A percentile compares a stretch with the other conserved stretches of the same genome.
Evolutionary conservation across 306 rosid species (phyloP).

Genomic region (Ceratonia siliqua): DNA sequence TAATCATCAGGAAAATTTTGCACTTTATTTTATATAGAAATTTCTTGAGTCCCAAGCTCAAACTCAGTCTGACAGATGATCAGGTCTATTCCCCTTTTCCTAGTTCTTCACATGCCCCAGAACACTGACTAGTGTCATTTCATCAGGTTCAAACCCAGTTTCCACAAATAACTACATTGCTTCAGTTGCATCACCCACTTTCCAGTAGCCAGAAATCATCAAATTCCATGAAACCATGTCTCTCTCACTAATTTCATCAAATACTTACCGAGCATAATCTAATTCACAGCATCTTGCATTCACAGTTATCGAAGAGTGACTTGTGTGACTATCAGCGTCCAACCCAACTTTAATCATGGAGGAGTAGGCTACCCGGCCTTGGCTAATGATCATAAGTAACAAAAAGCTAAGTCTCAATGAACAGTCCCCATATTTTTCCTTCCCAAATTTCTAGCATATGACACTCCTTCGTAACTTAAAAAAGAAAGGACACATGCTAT

Average conservation of each 20-base stretch:
- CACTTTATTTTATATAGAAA: too few relatives aligned
- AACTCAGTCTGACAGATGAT: too few relatives aligned
- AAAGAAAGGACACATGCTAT: neutral
- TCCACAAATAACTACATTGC: constrained; percentile 64
- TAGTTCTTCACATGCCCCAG: constrained; percentile 81
- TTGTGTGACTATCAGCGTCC: constrained; percentile 51
- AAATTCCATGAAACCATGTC: constrained; percentile 94
- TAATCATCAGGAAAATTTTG: too few relatives aligned
- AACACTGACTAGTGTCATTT: constrained; percentile 74
- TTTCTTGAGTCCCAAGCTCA: too few relatives aligned
- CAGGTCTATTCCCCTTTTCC: too few relatives aligned
- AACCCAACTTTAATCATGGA: constrained; percentile 54
- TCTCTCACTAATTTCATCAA: constrained; percentile 65
- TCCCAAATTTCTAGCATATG: too few relatives aligned
- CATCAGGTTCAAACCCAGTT: constrained; percentile 67
- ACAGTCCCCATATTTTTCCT: too few relatives aligned
- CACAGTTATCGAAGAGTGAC: constrained; percentile 70
- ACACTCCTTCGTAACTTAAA: too few relatives aligned
- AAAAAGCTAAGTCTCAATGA: too few relatives aligned
- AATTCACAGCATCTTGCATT: constrained; percentile 55
- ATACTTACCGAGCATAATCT: constrained; percentile 67
- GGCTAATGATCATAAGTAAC: too few relatives aligned
- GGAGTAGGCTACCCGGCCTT: constrained; percentile 57
- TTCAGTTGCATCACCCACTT: constrained; percentile 61
- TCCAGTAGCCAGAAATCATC: constrained; percentile 73